Evolutionary conservation across 495 filamentous ascomycete genomes (phyloP).

Genomic region (Usnea hakonensis): DNA sequence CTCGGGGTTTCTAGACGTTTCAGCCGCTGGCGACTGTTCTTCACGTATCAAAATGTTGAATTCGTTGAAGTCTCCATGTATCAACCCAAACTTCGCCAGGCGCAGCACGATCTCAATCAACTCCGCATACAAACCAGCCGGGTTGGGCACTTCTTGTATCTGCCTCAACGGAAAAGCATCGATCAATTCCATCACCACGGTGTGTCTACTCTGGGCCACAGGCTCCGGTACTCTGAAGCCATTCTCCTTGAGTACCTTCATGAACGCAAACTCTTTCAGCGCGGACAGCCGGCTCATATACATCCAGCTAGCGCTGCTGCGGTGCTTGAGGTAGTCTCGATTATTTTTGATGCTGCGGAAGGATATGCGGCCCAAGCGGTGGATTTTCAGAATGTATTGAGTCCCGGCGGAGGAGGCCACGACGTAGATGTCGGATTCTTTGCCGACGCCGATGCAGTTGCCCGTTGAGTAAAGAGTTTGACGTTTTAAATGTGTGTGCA

Average conservation of each 20-base stretch:
- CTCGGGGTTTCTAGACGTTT: neutral
- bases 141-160: constrained; percentile 68
- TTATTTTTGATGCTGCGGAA: constrained; percentile 95
- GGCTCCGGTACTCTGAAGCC: constrained; percentile 86
- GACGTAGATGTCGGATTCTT: constrained; percentile 93
- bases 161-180: constrained; percentile 86
- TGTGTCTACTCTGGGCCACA: constrained; percentile 80
- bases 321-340: constrained; percentile 86
- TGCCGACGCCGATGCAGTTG: constrained; percentile 91
- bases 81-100: constrained; percentile 80
- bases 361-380: constrained; percentile 89
- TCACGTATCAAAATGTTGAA: constrained; percentile 96
- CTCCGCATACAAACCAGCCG: constrained; percentile 74
- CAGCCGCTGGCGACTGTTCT: constrained; percentile 32
- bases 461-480: constrained; percentile 81
- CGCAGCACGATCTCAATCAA: constrained; percentile 79
- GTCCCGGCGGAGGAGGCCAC: constrained; percentile 47
- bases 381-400: constrained; percentile 81
- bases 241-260: constrained; percentile 73
- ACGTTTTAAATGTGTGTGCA: constrained; percentile 76
- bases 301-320: constrained; percentile 81
- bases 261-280: constrained; percentile 86
- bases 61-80: constrained; percentile 99
- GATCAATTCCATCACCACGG: constrained; percentile 86
- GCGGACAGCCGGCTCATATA: constrained; percentile 91